Evolutionary conservation across 75 land plant genomes (phyloP).

Genomic region (Pinus albicaulis): DNA sequence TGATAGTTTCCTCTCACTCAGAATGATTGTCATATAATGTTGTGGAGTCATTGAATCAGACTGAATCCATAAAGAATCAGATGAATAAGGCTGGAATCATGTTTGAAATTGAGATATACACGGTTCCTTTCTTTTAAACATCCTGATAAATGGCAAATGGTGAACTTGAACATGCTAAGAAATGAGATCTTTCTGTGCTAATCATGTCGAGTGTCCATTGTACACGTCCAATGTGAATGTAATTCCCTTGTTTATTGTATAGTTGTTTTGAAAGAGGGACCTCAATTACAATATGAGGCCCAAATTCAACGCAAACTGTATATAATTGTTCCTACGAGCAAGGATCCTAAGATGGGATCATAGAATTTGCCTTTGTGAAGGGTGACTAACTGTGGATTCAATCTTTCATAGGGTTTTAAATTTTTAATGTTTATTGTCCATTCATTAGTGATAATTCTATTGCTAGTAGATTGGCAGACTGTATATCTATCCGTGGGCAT

Average conservation of each 20-base stretch:
- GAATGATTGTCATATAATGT: too few species aligned
- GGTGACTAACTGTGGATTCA: too few species aligned
- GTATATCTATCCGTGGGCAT: background rate
- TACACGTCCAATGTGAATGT: background rate
- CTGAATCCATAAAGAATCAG: too few species aligned
- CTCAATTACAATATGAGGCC: too few species aligned
- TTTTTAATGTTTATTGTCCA: background rate
- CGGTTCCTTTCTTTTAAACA: background rate
- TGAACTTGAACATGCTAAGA: background rate
- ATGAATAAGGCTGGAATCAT: background rate
- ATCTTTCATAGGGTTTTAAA: background rate
- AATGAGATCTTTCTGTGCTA: background rate
- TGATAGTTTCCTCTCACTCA: too few species aligned
- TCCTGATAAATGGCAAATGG: background rate
- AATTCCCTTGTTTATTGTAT: background rate
- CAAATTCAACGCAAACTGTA: background rate
- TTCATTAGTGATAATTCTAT: background rate
- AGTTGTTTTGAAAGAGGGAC: too few species aligned
- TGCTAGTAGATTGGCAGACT: background rate
- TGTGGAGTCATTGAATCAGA: too few species aligned
- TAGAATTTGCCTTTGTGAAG: too few species aligned
- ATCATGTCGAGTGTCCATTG: background rate
- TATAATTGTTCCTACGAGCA: background rate
- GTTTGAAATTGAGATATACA: background rate
- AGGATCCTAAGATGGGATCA: background rate